Evolutionary conservation across 345 rosid species (phyloP).

Genomic region (Ceriops decandra): DNA sequence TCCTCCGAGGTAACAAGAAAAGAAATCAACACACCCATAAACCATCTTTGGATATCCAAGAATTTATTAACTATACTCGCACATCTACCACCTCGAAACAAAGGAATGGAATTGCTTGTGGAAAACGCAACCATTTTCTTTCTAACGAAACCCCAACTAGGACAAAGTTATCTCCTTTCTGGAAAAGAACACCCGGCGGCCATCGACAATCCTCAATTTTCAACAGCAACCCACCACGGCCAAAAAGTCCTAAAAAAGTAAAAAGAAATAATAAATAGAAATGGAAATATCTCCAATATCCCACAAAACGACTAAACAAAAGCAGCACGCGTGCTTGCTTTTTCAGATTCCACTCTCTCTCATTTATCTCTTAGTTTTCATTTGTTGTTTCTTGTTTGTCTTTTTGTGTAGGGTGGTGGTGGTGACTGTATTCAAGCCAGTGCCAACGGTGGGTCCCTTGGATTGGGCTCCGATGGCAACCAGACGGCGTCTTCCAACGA

Average conservation of each 20-base stretch:
- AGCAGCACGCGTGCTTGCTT: conserved; percentile 80
- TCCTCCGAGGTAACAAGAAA: conserved; percentile 58
- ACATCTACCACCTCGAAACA: background rate
- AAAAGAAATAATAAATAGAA: background rate
- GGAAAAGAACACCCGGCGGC: no score
- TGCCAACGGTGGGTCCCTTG: conserved; percentile 31
- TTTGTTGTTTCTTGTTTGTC: conserved; percentile 1
- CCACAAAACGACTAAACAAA: conserved; percentile 50
- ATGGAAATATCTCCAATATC: background rate
- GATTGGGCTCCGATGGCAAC: conserved; percentile 23
- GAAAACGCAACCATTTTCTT: background rate
- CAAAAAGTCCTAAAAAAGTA: no score
- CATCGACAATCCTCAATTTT: no score
- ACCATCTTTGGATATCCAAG: no score
- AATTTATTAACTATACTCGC: no score
- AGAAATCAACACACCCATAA: background rate
- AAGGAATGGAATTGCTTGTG: background rate
- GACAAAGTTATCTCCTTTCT: background rate
- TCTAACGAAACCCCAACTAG: no score
- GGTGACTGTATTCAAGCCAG: conserved; percentile 54
- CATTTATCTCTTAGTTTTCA: background rate
- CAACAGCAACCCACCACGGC: no score
- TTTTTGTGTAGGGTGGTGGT: conserved; percentile 20
- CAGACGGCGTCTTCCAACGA: conserved; percentile 1
- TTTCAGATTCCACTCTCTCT: conserved; percentile 44